These are phyloP conservation scores for Brassica hybrid DNA, from an alignment of 441 rosid species.

Conservation along the genomic window DNA sequence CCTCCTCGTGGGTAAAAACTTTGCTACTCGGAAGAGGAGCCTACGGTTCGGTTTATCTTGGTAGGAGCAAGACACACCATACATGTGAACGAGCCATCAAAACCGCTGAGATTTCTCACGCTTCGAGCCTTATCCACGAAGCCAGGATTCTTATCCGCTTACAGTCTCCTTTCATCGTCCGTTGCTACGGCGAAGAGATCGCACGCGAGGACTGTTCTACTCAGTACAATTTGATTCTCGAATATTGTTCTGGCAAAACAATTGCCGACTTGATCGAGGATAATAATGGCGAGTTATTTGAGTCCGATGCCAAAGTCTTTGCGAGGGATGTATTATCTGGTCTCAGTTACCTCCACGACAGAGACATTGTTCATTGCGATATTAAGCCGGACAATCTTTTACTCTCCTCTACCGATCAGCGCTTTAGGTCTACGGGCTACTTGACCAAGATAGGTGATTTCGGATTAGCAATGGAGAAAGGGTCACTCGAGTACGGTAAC, in stretches of 20 bases:
- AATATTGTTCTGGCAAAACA: constrained; percentile 2
- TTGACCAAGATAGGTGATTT: constrained; percentile 25
- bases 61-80: neutral
- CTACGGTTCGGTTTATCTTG: neutral
- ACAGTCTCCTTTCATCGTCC: neutral
- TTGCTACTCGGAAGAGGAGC: neutral
- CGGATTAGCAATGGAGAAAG: constrained; percentile 19
- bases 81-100: constrained; percentile 5
- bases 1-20: neutral
- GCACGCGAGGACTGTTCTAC: neutral
- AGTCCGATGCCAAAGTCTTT: constrained; percentile 1
- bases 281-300: neutral
- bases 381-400: constrained; percentile 29
- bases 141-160: neutral
- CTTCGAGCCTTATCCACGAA: constrained; percentile 4
- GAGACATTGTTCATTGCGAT: constrained; percentile 18
- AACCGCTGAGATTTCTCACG: neutral
- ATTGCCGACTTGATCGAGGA: neutral
- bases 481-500: neutral
- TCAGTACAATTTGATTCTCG: constrained; percentile 13
- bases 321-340: constrained; percentile 27
- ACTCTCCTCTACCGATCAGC: neutral
- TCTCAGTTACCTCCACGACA: neutral
- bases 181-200: constrained; percentile 18
- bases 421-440: neutral